A percentile compares a stretch with the other conserved stretches of the same genome.
phyloP scores from a whole-genome alignment of 169 alveolate species.

The Theileria equi region DNA sequence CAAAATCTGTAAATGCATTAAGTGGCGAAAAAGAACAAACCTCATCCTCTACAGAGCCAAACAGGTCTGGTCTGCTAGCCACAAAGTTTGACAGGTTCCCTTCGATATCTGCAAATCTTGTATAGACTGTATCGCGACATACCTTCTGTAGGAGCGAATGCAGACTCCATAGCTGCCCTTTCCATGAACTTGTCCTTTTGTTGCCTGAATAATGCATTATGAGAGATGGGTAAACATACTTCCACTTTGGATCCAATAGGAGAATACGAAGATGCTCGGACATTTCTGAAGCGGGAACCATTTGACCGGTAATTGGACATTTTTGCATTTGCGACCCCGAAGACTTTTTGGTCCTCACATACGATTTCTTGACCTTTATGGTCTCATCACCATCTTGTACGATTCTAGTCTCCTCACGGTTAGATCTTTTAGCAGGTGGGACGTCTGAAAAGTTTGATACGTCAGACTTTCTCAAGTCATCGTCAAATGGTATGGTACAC shows the following conservation, averaged over 20 bases:
- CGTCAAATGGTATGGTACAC: conserved; percentile 2
- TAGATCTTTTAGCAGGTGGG: conserved; percentile 34
- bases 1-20: no score
- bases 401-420: conserved; percentile 42
- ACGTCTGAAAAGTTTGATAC: conserved; percentile 51
- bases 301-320: conserved; percentile 93
- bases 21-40: no score
- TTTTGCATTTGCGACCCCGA: conserved; percentile 77
- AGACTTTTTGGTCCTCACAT: conserved; percentile 72
- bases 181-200: conserved; percentile 83
- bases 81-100: conserved; percentile 84
- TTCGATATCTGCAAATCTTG: conserved; percentile 69
- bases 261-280: conserved; percentile 89
- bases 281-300: conserved; percentile 89
- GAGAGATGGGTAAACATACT: conserved; percentile 31
- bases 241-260: conserved; percentile 96
- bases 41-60: conserved; percentile 88
- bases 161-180: conserved; percentile 84
- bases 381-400: conserved; percentile 79
- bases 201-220: conserved; percentile 33
- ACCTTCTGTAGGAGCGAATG: conserved; percentile 81
- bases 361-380: conserved; percentile 78
- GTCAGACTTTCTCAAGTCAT: not conserved
- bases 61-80: conserved; percentile 86
- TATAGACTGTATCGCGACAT: not conserved